Base-by-base conservation (phyloP, 306 rosid species). In the Leucaena leucocephala region DNA sequence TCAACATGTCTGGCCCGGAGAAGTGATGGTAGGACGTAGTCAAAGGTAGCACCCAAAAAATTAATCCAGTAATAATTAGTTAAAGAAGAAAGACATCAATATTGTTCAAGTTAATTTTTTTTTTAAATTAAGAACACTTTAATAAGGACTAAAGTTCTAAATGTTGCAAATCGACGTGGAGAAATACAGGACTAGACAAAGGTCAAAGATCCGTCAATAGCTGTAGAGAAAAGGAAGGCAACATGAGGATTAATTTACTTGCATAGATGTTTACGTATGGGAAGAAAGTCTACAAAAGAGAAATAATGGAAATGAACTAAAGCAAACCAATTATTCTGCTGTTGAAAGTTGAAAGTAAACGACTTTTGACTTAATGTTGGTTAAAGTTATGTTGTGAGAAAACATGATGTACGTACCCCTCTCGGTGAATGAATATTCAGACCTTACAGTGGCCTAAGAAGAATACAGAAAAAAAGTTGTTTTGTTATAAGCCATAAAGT, bases 261-360 rank as follows among this genome's bases (percentile, higher is more conserved):
- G 10, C 1, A 43, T 21, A 68, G 11, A 43, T 27, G 33, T 19
- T 19, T 68, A 68, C 36, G 52, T 11, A 22, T 44, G 55, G 55
- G 8, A 44, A 12, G 55, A 68, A 68, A 68, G 73, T 44, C 73
- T 68, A 68, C 11, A 21, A 44, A 68, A 42, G 36, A 42, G 46
- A 68, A 44, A 6, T 38, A 21, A 68, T 12, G 10, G 55, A 19
- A 43, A 10, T n/a, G 73, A 42, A 22, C 33, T 34, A 68, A 68
- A 68, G 55, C n/a, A 68, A 21, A 68, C 43, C 70, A 77, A 80
- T 82, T 72, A 86, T 86, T 75, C 45, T 43, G 80, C 45, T 13
- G 80, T 88, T 76, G 87, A 84, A 68, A 68, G 73, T 44, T 78
- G 87, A 84, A 43, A 68, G 73, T 43, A 68, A 68, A 68, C 55